Evolutionary conservation across 129 eudicot species (phyloP).

Genomic region (Logfia minima): DNA sequence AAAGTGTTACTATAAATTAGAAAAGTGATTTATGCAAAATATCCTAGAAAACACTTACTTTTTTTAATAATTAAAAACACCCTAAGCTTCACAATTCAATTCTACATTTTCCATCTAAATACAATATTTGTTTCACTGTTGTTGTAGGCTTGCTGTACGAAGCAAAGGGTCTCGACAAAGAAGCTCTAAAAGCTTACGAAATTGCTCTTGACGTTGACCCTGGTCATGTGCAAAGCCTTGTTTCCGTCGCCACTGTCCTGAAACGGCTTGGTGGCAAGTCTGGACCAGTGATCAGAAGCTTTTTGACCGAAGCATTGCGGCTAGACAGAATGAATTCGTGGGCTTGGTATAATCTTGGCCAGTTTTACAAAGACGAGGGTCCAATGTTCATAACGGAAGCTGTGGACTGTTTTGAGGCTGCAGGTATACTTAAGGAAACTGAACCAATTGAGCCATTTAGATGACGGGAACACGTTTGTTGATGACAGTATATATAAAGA

Average conservation of each 20-base stretch:
- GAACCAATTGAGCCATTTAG: conserved; percentile 87
- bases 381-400: conserved; percentile 48
- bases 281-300: conserved; percentile 47
- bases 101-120: neutral
- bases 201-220: conserved; percentile 65
- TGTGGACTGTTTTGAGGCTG: conserved; percentile 84
- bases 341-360: conserved; percentile 81
- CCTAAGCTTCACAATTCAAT: neutral
- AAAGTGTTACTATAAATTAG: neutral
- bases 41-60: too few species aligned
- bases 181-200: conserved; percentile 59
- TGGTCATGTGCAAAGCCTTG: conserved; percentile 64
- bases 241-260: conserved; percentile 66
- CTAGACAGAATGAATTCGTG: conserved; percentile 61
- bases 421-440: conserved; percentile 62
- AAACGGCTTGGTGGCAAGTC: conserved; percentile 47
- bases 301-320: conserved; percentile 69
- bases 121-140: neutral
- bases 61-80: too few species aligned
- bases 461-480: conserved; percentile 27
- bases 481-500: conserved; percentile 25
- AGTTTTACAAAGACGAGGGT: conserved; percentile 68
- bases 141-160: conserved; percentile 67
- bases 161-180: conserved; percentile 71
- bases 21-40: neutral